Evolutionary conservation across 495 filamentous ascomycete species (phyloP).

Genomic region (Bryoglossum gracile): DNA sequence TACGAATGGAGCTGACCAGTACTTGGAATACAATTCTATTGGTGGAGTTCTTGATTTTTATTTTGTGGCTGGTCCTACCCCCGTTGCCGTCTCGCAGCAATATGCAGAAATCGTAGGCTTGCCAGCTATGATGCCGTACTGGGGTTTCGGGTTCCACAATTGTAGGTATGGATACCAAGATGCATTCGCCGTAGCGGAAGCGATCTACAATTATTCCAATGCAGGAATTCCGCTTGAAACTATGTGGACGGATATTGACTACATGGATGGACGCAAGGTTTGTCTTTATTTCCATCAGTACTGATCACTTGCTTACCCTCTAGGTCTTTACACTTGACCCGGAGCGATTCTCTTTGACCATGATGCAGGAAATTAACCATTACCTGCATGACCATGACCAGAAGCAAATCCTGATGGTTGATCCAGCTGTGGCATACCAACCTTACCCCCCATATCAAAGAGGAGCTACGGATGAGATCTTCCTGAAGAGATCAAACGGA

Average conservation of each 20-base stretch:
- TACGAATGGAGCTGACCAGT: conserved; percentile 53
- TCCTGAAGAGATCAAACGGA: conserved; percentile 58
- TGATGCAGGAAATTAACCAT: conserved; percentile 60
- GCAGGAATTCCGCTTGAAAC: conserved; percentile 77
- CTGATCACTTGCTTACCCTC: not conserved
- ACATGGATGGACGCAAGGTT: conserved; percentile 57
- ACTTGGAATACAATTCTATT: conserved; percentile 76
- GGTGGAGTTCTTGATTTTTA: conserved; percentile 82
- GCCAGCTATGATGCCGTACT: conserved; percentile 78
- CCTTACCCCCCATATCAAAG: conserved; percentile 55
- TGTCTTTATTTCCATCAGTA: conserved; percentile 1
- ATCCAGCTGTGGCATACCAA: conserved; percentile 67
- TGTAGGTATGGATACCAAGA: conserved; percentile 78
- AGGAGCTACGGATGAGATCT: conserved; percentile 54
- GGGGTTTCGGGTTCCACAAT: conserved; percentile 77
- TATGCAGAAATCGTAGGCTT: conserved; percentile 64
- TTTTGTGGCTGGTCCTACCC: conserved; percentile 68
- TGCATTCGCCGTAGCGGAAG: conserved; percentile 70
- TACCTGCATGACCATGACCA: conserved; percentile 69
- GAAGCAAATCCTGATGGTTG: conserved; percentile 82
- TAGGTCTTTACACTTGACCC: conserved; percentile 70
- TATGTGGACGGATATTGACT: conserved; percentile 87
- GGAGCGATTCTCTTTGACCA: conserved; percentile 58
- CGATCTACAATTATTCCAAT: conserved; percentile 68
- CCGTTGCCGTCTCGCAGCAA: conserved; percentile 63